Percentiles rank a stretch among this genome's conserved stretches.
Evolutionary conservation across 441 rosid species (phyloP).

Genomic region (Gossypium davidsonii): DNA sequence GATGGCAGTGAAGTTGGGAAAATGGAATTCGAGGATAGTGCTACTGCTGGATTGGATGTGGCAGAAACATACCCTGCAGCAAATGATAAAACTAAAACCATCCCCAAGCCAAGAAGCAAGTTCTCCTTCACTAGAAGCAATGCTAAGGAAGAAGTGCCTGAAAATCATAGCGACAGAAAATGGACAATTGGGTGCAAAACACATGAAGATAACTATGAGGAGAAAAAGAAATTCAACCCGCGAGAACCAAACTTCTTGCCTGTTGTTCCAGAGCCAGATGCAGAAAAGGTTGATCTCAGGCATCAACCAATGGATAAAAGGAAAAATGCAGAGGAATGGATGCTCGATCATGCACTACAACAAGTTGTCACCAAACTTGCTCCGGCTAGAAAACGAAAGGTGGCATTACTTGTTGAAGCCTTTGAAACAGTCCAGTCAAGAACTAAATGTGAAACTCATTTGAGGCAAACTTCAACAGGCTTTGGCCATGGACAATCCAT

Average conservation of each 20-base stretch:
- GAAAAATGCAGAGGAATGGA: slow-evolving; percentile 61
- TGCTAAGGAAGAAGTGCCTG: slow-evolving; percentile 28
- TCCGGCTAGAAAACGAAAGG: slow-evolving; percentile 56
- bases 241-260: slow-evolving; percentile 77
- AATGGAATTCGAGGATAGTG: slow-evolving; percentile 23
- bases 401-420: slow-evolving; percentile 65
- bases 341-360: slow-evolving; percentile 60
- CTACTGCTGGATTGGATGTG: slow-evolving; percentile 13
- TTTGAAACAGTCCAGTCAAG: slow-evolving; percentile 54
- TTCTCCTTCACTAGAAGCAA: slow-evolving; percentile 19
- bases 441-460: slow-evolving; percentile 32
- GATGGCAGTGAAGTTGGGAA: slow-evolving; percentile 20
- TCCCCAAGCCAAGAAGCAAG: neutral
- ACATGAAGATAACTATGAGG: slow-evolving; percentile 26
- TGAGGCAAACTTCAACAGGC: slow-evolving; percentile 33
- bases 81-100: slow-evolving; percentile 13
- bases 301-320: slow-evolving; percentile 54
- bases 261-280: slow-evolving; percentile 40
- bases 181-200: slow-evolving; percentile 41
- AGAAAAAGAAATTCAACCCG: slow-evolving; percentile 52
- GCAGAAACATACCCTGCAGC: slow-evolving; percentile 15
- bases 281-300: slow-evolving; percentile 56
- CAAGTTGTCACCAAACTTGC: slow-evolving; percentile 56
- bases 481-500: slow-evolving; percentile 48
- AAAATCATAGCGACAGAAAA: slow-evolving; percentile 20